These are phyloP conservation scores for Dendrobium chrysotoxum DNA, from an alignment of 106 monocot species.

Conservation along the genomic window DNA sequence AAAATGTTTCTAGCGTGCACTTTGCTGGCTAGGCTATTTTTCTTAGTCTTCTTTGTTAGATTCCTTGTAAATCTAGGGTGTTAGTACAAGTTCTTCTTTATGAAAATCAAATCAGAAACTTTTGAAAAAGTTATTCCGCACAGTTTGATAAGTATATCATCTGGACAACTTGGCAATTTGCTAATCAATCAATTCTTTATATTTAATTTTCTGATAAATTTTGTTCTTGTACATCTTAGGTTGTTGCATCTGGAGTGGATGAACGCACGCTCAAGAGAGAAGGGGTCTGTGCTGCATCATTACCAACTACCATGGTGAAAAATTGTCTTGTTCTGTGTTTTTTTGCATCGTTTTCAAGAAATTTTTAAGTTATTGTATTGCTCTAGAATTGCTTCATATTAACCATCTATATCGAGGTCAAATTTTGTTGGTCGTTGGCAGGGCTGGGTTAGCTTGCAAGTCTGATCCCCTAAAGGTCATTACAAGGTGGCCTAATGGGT, in stretches of 20 bases:
- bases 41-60: background rate
- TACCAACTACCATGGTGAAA: conserved; percentile 94
- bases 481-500: background rate
- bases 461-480: background rate
- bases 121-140: background rate
- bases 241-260: conserved; percentile 98
- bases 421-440: background rate
- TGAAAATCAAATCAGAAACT: background rate
- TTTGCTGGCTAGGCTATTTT: background rate
- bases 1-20: background rate
- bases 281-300: conserved; percentile 98
- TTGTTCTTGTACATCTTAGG: conserved; percentile 28
- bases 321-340: background rate
- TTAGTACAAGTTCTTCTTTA: background rate
- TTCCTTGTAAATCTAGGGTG: background rate
- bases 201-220: background rate
- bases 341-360: background rate
- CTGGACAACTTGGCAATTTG: background rate
- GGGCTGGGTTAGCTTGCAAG: background rate
- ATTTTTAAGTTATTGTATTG: background rate
- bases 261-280: conserved; percentile 95
- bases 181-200: background rate
- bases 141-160: background rate
- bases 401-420: background rate
- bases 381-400: background rate